These are phyloP conservation scores for Zygosaccharomyces sapae DNA, from an alignment of 1,139 yeast species.

Conservation along the genomic window DNA sequence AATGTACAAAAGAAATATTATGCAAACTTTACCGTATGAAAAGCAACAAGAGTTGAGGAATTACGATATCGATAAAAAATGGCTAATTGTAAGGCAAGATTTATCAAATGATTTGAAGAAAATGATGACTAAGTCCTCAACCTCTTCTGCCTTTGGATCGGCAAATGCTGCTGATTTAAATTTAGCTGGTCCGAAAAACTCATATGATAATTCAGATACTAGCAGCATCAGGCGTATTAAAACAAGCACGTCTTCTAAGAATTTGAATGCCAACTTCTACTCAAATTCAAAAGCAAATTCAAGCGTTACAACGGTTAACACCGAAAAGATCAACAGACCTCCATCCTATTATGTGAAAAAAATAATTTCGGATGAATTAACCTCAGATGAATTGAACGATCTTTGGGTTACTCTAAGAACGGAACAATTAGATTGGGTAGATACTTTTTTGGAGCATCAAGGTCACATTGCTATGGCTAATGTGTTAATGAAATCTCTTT, in stretches of 20 bases:
- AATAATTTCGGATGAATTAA: constrained; percentile 64
- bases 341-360: constrained; percentile 79
- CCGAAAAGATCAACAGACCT: constrained; percentile 36
- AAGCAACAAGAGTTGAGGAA: constrained; percentile 77
- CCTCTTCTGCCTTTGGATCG: neutral
- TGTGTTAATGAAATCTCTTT: constrained; percentile 44
- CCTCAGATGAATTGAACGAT: constrained; percentile 70
- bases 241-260: constrained; percentile 7
- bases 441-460: constrained; percentile 72
- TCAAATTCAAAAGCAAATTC: constrained; percentile 12
- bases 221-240: constrained; percentile 7
- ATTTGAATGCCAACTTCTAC: constrained; percentile 7
- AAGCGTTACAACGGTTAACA: constrained; percentile 15
- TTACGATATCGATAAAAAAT: constrained; percentile 74
- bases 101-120: constrained; percentile 70
- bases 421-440: constrained; percentile 89
- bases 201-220: constrained; percentile 6
- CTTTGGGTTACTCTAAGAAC: constrained; percentile 90
- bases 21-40: constrained; percentile 68
- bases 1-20: constrained; percentile 73
- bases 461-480: constrained; percentile 83
- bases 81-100: constrained; percentile 90
- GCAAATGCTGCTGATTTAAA: neutral
- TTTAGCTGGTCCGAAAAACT: neutral
- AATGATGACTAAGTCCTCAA: constrained; percentile 39